Evolutionary conservation across 1,139 yeast species (phyloP).

Genomic region (Suhomyces chickasaworum): DNA sequence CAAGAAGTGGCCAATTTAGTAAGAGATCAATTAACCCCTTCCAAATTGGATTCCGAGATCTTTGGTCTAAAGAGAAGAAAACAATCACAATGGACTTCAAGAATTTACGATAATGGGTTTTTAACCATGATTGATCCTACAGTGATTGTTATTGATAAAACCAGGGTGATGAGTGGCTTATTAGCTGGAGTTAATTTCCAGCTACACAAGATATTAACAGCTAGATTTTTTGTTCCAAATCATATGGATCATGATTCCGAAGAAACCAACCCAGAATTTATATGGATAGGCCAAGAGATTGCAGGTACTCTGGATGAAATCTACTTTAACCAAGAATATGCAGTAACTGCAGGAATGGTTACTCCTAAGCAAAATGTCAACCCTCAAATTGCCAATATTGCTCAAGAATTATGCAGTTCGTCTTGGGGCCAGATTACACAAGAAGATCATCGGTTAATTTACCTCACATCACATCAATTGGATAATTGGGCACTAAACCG

Average conservation of each 20-base stretch:
- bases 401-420: slow-evolving; percentile 41
- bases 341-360: slow-evolving; percentile 35
- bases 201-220: slow-evolving; percentile 25
- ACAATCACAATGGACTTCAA: slow-evolving; percentile 16
- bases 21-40: slow-evolving; percentile 27
- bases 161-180: slow-evolving; percentile 30
- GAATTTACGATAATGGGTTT: slow-evolving; percentile 29
- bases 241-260: slow-evolving; percentile 7
- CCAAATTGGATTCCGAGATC: slow-evolving; percentile 20
- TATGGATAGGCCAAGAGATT: slow-evolving; percentile 41
- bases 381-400: slow-evolving; percentile 20
- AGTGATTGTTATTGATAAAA: slow-evolving; percentile 34
- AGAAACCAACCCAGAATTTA: slow-evolving; percentile 26
- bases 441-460: slow-evolving; percentile 29
- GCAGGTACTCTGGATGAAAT: slow-evolving; percentile 27
- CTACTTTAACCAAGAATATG: slow-evolving; percentile 30
- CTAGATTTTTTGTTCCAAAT: slow-evolving; percentile 22
- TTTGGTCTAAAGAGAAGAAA: slow-evolving; percentile 23
- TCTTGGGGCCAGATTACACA: slow-evolving; percentile 42
- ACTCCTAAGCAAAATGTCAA: slow-evolving; percentile 32
- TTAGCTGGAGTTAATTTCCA: slow-evolving; percentile 32
- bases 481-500: slow-evolving; percentile 29
- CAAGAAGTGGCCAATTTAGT: slow-evolving; percentile 34
- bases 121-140: slow-evolving; percentile 32
- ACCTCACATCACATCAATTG: slow-evolving; percentile 38